Conservation (phyloP, 208 protist genomes). For the Wallacemonas sp. region DNA sequence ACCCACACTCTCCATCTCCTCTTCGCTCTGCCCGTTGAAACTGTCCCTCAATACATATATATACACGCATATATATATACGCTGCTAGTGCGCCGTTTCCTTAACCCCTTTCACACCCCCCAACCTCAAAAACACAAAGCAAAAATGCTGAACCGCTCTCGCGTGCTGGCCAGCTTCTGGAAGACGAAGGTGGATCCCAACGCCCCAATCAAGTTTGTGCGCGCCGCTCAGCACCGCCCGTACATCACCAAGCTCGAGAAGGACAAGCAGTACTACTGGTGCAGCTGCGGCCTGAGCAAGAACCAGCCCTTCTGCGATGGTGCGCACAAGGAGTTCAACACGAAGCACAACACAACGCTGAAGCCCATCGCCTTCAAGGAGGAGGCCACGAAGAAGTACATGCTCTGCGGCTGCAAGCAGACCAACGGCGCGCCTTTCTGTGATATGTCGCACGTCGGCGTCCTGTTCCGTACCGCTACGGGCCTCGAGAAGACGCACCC, state of each 20-base stretch:
- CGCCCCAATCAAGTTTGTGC: constrained; percentile 45
- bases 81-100: background rate
- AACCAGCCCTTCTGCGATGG: constrained; percentile 87
- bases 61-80: too few species aligned
- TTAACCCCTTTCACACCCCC: background rate
- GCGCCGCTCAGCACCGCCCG: constrained; percentile 51
- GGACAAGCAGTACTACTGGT: constrained; percentile 85
- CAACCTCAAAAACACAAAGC: constrained; percentile 19
- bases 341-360: constrained; percentile 63
- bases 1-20: too few species aligned
- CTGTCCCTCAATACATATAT: too few species aligned
- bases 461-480: constrained; percentile 59
- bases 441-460: constrained; percentile 74
- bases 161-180: constrained; percentile 49
- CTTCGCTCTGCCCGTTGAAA: too few species aligned
- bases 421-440: constrained; percentile 64
- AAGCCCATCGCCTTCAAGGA: constrained; percentile 66
- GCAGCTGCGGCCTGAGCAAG: constrained; percentile 71
- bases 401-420: constrained; percentile 81
- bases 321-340: constrained; percentile 62
- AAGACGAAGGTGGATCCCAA: constrained; percentile 77
- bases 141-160: constrained; percentile 40
- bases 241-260: constrained; percentile 50
- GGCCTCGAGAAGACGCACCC: constrained; percentile 45
- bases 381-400: constrained; percentile 49